Percentiles rank a stretch among this genome's conserved stretches.
phyloP scores from a whole-genome alignment of 345 rosid genomes.

The Murraya koenigii region DNA sequence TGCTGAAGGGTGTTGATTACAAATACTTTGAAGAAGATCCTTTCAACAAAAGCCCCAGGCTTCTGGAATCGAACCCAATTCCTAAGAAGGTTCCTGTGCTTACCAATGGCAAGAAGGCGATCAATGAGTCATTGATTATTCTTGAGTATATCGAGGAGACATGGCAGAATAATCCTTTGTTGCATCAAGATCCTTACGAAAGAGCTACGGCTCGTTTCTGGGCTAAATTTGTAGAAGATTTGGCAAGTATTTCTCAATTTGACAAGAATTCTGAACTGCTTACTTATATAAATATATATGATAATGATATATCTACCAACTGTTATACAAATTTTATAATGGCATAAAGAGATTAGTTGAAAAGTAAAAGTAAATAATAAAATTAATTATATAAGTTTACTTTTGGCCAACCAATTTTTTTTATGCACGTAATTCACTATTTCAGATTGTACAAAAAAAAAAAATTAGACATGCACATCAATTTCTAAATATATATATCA shows the following conservation, averaged over 20 bases:
- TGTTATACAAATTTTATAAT: too few relatives aligned
- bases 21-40: constrained; percentile 17
- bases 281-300: background rate
- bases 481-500: too few relatives aligned
- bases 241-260: constrained; percentile 16
- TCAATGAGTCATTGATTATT: constrained; percentile 25
- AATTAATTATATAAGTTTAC: too few relatives aligned
- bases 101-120: constrained; percentile 14
- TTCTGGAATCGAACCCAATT: constrained; percentile 22
- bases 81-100: constrained; percentile 25
- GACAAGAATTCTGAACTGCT: background rate
- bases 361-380: too few relatives aligned
- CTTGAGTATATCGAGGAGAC: constrained; percentile 40
- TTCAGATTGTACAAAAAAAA: too few relatives aligned
- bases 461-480: too few relatives aligned
- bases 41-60: constrained; percentile 12
- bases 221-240: constrained; percentile 32
- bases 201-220: constrained; percentile 40
- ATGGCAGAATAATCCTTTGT: constrained; percentile 31
- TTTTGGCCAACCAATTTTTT: too few relatives aligned
- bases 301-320: too few relatives aligned
- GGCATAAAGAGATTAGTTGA: too few relatives aligned
- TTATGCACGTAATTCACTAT: too few relatives aligned
- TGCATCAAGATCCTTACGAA: constrained; percentile 37
- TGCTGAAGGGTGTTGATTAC: constrained; percentile 19